phyloP scores from a whole-genome alignment of 2,329 filamentous ascomycete genomes.

The Arthroderma uncinatum region DNA sequence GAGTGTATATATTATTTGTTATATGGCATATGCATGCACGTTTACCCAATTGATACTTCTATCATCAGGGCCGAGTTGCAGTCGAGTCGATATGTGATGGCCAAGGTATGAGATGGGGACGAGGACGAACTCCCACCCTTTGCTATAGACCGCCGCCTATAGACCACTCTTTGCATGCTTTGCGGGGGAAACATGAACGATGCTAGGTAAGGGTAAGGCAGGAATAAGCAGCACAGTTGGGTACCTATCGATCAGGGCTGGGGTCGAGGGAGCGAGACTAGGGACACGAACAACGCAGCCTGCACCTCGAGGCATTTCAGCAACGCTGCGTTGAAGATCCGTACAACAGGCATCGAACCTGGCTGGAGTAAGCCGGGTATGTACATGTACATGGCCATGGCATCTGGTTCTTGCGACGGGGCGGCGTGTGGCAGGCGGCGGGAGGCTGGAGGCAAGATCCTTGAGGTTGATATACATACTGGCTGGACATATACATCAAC shows the following conservation, averaged over 20 bases:
- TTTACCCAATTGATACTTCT: background rate
- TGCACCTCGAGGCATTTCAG: background rate
- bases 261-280: background rate
- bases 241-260: background rate
- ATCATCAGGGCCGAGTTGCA: no score
- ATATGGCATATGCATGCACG: constrained; percentile 1
- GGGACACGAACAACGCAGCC: background rate
- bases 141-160: background rate
- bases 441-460: no score
- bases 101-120: no score
- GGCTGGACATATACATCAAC: background rate
- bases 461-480: background rate
- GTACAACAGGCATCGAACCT: background rate
- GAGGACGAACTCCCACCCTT: no score
- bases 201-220: background rate
- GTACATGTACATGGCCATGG: background rate
- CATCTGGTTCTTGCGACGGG: background rate
- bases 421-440: no score
- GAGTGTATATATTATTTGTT: background rate
- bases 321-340: background rate
- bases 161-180: background rate
- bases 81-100: no score
- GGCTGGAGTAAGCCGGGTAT: background rate
- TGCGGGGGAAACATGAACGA: background rate
- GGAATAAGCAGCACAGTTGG: background rate